Conservation (phyloP, 106 monocot genomes). For the Apostasia ramifera region DNA sequence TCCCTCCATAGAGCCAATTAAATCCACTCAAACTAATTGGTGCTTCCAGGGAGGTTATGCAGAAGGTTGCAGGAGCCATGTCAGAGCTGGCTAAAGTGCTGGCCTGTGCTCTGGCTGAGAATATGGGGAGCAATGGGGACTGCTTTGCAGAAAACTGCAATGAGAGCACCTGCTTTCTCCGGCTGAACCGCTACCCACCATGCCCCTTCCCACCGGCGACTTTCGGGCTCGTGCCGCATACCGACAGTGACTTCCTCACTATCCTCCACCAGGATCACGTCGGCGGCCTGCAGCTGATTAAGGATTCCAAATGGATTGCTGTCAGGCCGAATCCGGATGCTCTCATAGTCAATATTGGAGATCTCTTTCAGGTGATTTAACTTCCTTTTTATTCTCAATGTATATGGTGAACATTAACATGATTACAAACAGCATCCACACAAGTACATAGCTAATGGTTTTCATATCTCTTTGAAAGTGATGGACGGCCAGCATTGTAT, state of each 20-base stretch:
- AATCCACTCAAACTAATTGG: background rate
- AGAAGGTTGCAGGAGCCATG: constrained; percentile 31
- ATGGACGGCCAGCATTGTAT: background rate
- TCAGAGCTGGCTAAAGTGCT: constrained; percentile 31
- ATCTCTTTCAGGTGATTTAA: constrained; percentile 56
- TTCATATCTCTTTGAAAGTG: background rate
- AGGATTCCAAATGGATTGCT: constrained; percentile 56
- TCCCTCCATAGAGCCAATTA: background rate
- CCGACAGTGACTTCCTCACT: constrained; percentile 76
- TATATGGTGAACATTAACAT: background rate
- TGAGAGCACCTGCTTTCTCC: constrained; percentile 51
- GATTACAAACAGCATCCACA: too few species aligned
- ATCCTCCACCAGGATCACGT: constrained; percentile 70
- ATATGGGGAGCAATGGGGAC: constrained; percentile 16
- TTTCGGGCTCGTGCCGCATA: constrained; percentile 58
- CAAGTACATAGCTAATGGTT: too few species aligned
- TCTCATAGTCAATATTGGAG: constrained; percentile 74
- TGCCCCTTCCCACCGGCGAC: constrained; percentile 47
- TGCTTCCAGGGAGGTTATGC: constrained; percentile 34
- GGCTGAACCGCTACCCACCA: constrained; percentile 54
- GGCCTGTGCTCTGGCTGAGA: constrained; percentile 36
- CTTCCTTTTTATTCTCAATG: background rate
- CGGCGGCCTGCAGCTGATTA: constrained; percentile 63
- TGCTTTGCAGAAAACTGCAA: constrained; percentile 30
- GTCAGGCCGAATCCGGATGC: constrained; percentile 53